Conservation (phyloP, 805 yeast species). For the Metschnikowia proteae region DNA sequence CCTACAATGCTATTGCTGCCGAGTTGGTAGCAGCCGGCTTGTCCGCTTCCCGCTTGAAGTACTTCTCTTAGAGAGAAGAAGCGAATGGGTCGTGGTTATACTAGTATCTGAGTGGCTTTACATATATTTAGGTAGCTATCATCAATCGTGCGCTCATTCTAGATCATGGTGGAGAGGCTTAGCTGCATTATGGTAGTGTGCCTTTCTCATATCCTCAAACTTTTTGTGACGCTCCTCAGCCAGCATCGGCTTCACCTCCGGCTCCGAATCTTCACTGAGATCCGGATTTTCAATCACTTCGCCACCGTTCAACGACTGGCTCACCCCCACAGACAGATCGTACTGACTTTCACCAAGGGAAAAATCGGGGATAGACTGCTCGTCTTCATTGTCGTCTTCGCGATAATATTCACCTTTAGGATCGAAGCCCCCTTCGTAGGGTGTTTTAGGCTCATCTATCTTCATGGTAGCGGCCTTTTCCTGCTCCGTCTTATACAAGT, state of each 20-base stretch:
- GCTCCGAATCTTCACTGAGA: constrained; percentile 28
- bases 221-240: constrained; percentile 60
- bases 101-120: too few relatives aligned
- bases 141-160: neutral
- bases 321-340: constrained; percentile 27
- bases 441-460: constrained; percentile 94
- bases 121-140: too few relatives aligned
- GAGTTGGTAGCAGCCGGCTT: constrained; percentile 52
- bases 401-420: constrained; percentile 77
- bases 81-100: too few relatives aligned
- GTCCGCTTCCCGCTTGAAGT: constrained; percentile 50
- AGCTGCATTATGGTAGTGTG: constrained; percentile 67
- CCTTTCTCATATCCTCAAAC: constrained; percentile 76
- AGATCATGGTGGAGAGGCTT: constrained; percentile 36
- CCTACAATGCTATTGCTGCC: constrained; percentile 52
- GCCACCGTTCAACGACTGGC: constrained; percentile 37
- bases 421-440: constrained; percentile 85
- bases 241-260: constrained; percentile 34
- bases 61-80: constrained; percentile 30
- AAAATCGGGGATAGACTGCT: constrained; percentile 46
- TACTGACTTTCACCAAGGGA: constrained; percentile 56
- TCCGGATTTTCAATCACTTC: constrained; percentile 30
- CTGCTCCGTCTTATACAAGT: constrained; percentile 67
- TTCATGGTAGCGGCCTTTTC: constrained; percentile 72
- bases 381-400: constrained; percentile 59